Evolutionary conservation across 1,139 yeast species (phyloP), one percentile per base, ranked within the genome.

Genomic region (Wickerhamomyces sp.): DNA sequence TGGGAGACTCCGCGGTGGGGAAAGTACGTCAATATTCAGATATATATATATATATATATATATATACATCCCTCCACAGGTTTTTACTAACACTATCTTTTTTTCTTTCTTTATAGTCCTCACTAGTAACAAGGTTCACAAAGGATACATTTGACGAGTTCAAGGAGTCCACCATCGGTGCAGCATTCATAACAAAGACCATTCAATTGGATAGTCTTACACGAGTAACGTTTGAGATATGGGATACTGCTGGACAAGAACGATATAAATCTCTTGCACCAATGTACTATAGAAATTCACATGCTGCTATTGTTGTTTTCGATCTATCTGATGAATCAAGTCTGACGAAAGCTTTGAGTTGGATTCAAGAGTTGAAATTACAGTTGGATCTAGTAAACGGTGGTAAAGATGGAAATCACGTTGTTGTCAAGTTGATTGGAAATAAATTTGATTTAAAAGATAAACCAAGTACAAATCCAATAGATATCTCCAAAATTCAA

Each of bases 211-310:
- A 78, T 59, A 61, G 76, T 12, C 62, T 64, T 29, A 72, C 78
- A 3, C 69, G 75, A 6, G 73, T 81, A 44, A 82, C 82, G 50
- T 80, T 81, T 53, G 91, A 83, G 54, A 81, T 83, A 41, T 83
- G 93, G 93, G 96, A 87, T 57, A 87, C 96, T 13, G 96, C 96
- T 0, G 96, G 96, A 4, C 96, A 87, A 58, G 96, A 87, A 57
- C 65, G 96, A 35, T 87, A 87, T 67, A 89, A 88, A 41, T 77
- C 85, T 27, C 68, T 87, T 52, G 94, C 95, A 3, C 95, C 95
- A 5, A 82, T 87, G 86, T 87, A 87, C 59, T 87, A 87, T 60
- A 67, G 96, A 42, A 86, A 86, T 52, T 89, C 95, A 17, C 84
- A 85, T 57, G 82, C 88, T 27, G 95, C 95, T 1, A 70, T 87